A percentile compares a stretch with the other conserved stretches of the same genome.
These are phyloP conservation scores for Letharia columbiana DNA, from an alignment of 495 filamentous ascomycete genomes.

Conservation along the genomic window DNA sequence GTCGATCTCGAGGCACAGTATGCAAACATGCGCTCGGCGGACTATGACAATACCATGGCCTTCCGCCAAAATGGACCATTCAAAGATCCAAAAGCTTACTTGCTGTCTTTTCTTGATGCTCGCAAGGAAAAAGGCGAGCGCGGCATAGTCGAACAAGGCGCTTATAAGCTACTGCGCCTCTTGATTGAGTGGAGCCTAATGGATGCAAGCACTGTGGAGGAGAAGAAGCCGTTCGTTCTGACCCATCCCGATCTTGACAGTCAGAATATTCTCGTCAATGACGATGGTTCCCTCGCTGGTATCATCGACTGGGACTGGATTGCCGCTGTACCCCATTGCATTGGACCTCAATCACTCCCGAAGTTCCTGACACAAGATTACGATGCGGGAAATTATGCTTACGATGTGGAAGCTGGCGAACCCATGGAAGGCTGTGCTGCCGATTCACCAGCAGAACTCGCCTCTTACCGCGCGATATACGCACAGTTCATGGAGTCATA, in stretches of 20 bases:
- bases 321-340: conserved; percentile 5
- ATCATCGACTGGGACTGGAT: conserved; percentile 39
- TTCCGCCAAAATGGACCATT: conserved; percentile 2
- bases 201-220: background rate
- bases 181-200: background rate
- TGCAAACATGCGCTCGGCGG: background rate
- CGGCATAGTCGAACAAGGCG: background rate
- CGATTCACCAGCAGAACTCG: background rate
- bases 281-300: conserved; percentile 33
- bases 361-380: conserved; percentile 36
- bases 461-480: background rate
- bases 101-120: background rate
- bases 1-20: conserved; percentile 1
- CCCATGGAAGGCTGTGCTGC: background rate
- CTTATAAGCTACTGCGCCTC: conserved; percentile 2
- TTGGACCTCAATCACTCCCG: conserved; percentile 29
- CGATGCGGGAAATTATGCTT: conserved; percentile 23
- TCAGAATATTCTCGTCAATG: conserved; percentile 33
- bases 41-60: background rate
- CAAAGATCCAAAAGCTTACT: background rate
- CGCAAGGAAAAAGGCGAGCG: background rate
- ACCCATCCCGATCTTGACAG: conserved; percentile 33
- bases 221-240: conserved; percentile 30
- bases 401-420: background rate
- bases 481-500: background rate